A percentile compares a stretch with the other conserved stretches of the same genome.
Evolutionary conservation across 176 grass and related monocot species (phyloP).

Genomic region (Rhynchospora tenuis): DNA sequence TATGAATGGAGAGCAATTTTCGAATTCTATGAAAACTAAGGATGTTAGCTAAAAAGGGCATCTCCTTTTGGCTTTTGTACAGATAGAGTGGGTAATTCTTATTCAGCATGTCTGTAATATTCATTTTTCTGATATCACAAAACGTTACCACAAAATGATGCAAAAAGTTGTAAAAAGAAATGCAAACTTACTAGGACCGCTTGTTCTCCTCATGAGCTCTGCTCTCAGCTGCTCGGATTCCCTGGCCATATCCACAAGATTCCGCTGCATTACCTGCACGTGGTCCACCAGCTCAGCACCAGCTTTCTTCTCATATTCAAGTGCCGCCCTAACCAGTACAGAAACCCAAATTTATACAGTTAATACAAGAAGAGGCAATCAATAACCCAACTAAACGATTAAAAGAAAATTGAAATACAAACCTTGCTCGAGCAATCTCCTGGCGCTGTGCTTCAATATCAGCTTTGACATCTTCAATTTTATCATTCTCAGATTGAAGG

Average conservation of each 20-base stretch:
- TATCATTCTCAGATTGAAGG: conserved; percentile 31
- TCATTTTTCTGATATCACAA: not conserved
- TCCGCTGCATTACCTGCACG: conserved; percentile 39
- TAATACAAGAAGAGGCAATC: not conserved
- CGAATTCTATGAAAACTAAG: not conserved
- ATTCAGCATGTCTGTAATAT: not conserved
- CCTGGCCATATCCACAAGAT: conserved; percentile 33
- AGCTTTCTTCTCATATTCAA: conserved; percentile 36
- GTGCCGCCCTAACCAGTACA: conserved; percentile 13
- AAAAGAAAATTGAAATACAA: conserved; percentile 8
- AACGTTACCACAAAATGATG: not conserved
- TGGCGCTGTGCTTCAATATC: conserved; percentile 29
- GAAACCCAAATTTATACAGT: not conserved
- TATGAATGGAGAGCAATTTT: not conserved
- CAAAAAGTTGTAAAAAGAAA: not conserved
- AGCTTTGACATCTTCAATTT: conserved; percentile 19
- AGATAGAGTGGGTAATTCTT: not conserved
- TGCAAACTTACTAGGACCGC: conserved; percentile 23
- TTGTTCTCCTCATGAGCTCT: conserved; percentile 30
- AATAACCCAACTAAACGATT: not conserved
- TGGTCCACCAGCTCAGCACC: conserved; percentile 33
- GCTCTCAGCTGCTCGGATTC: conserved; percentile 35
- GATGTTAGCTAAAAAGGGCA: not conserved
- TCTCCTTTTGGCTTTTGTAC: not conserved
- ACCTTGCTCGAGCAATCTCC: conserved; percentile 37